phyloP scores from a whole-genome alignment of 768 basidiomycete genomes.

The Russula brevipes region DNA sequence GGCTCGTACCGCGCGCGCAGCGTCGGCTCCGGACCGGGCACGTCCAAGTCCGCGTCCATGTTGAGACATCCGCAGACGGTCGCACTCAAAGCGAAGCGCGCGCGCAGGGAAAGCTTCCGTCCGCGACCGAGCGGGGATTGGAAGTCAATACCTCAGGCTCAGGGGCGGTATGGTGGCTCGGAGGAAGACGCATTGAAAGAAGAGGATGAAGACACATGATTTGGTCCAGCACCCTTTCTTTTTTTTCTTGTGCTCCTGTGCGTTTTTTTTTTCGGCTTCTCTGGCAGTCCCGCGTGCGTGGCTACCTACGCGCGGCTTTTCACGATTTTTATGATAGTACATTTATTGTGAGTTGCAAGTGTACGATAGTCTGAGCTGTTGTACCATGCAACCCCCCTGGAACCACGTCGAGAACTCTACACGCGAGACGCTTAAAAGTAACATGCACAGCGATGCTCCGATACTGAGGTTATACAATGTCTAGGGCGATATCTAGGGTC shows the following conservation, averaged over 20 bases:
- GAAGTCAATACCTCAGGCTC: conserved; percentile 18
- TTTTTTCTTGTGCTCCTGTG: not conserved
- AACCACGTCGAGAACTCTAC: not conserved
- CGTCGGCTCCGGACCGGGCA: conserved; percentile 17
- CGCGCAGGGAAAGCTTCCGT: conserved; percentile 74
- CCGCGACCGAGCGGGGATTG: conserved; percentile 71
- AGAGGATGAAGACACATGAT: conserved; percentile 28
- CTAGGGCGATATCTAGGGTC: conserved; percentile 2
- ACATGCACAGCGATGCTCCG: not conserved
- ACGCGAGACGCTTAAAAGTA: not conserved
- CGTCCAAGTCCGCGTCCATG: conserved; percentile 3
- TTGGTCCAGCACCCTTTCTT: not conserved
- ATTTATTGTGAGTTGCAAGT: conserved; percentile 17
- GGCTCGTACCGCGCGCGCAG: conserved; percentile 12
- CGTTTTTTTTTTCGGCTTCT: conserved; percentile 15
- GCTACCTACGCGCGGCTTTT: conserved; percentile 16
- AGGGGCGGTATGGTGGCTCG: conserved; percentile 30
- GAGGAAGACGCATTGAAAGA: conserved; percentile 32
- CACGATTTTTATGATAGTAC: conserved; percentile 14
- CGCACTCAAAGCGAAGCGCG: conserved; percentile 47
- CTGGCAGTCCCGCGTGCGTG: conserved; percentile 7
- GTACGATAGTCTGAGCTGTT: conserved; percentile 22
- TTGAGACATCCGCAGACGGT: conserved; percentile 27
- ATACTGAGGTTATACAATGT: not conserved
- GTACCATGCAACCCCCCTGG: conserved; percentile 8